Conservation (phyloP, 176 grass and related monocot species). For the Ensete ventricosum region DNA sequence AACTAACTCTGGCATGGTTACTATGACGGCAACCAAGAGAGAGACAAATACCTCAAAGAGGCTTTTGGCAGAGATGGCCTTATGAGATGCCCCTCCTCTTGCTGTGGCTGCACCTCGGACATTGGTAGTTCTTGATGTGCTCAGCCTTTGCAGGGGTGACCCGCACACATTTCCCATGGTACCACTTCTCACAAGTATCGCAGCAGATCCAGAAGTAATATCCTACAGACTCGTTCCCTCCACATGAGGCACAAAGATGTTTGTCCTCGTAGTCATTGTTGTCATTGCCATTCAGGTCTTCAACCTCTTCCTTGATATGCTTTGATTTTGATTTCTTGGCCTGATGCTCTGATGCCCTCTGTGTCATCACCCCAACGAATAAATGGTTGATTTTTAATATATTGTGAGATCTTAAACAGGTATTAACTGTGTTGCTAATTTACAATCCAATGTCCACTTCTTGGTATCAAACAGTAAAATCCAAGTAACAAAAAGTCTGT, state of each 20-base stretch:
- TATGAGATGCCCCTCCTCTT: conserved; percentile 4
- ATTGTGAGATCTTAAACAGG: background rate
- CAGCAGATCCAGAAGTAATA: conserved; percentile 47
- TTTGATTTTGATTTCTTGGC: conserved; percentile 20
- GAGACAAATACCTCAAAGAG: background rate
- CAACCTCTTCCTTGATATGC: conserved; percentile 23
- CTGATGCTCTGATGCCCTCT: conserved; percentile 27
- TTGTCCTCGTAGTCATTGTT: conserved; percentile 3
- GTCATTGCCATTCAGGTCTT: conserved; percentile 15
- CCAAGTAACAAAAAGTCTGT: too few species aligned
- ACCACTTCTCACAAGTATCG: conserved; percentile 38
- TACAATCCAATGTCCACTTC: background rate
- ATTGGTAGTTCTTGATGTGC: conserved; percentile 47
- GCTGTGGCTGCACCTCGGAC: conserved; percentile 27
- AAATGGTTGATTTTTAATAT: too few species aligned
- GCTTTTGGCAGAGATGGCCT: background rate
- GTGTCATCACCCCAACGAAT: background rate
- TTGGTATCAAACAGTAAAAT: too few species aligned
- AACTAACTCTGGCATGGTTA: background rate
- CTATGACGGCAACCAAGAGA: background rate
- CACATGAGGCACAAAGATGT: conserved; percentile 27
- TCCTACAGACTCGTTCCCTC: conserved; percentile 22
- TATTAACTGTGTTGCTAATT: conserved; percentile 32
- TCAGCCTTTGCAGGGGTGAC: conserved; percentile 34
- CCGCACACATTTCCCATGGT: conserved; percentile 39